Evolutionary conservation across 495 filamentous ascomycete genomes (phyloP).

Genomic region (Xylaria scruposa): DNA sequence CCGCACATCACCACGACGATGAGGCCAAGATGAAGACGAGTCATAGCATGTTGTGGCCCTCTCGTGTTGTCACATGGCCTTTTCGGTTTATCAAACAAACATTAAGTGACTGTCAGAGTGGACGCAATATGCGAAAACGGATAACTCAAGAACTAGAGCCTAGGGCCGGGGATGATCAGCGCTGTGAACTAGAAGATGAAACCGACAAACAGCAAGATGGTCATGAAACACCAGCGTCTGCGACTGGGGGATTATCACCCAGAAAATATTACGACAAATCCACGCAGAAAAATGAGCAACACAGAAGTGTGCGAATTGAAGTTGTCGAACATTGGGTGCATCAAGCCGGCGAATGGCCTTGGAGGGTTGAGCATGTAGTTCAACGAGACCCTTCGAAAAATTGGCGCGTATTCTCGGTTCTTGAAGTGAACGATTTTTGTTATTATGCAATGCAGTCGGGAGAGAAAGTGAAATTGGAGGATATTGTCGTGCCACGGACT

Average conservation of each 20-base stretch:
- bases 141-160: slow-evolving; percentile 1
- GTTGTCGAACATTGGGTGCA: slow-evolving; percentile 3
- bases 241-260: background rate
- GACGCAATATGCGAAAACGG: slow-evolving; percentile 5
- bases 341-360: background rate
- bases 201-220: slow-evolving; percentile 1
- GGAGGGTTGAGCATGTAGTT: background rate
- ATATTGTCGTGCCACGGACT: background rate
- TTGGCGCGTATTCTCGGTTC: background rate
- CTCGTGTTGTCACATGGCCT: slow-evolving; percentile 1
- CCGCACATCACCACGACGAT: background rate
- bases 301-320: background rate
- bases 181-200: background rate
- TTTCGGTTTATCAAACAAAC: background rate
- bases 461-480: background rate
- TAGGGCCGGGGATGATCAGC: background rate
- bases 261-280: background rate
- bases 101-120: background rate
- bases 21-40: background rate
- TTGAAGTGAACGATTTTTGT: background rate
- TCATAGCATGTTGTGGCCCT: background rate
- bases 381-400: background rate
- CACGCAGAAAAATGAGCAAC: too few species aligned
- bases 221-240: slow-evolving; percentile 1
- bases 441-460: background rate